Evolutionary conservation across 2,329 filamentous ascomycete species (phyloP), one percentile per base, ranked within the genome.

Genomic region (Ophiosphaerella narmari): DNA sequence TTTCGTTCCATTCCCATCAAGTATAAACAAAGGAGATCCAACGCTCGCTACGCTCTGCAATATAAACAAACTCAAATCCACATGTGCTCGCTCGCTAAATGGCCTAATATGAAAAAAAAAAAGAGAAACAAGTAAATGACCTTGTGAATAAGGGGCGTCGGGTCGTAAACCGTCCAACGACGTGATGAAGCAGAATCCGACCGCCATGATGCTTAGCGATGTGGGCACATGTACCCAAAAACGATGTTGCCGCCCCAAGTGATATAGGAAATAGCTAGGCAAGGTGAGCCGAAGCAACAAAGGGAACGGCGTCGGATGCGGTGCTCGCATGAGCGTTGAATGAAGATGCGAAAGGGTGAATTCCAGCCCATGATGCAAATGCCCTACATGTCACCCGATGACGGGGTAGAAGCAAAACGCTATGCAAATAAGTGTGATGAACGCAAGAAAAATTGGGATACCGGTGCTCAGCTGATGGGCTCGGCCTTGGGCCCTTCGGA

Each of bases 1-100:
- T 40, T 45, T 52, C 49, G 49, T 52, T 43, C 43, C 52, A 50
- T 41, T 46, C 45, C 44, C 52, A 42, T 43, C 35, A 33, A 49
- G 35, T 35, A n/a, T 39, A 48, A 52, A 56, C 70, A 70, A 68
- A 70, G 63, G 50, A 53, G 56, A 59, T 42, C 32, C 52, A 64
- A 67, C 63, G 63, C 68, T 70, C 66, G 68, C 67, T 68, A 62
- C 63, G 67, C 65, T 71, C 55, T 64, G 65, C 65, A 65, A 43
- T 29, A 39, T 53, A 59, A 59, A 55, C 44, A 48, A 59, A 64
- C 62, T 52, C 57, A 37, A 43, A 67, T 65, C 52, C 55, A 66
- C 65, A 66, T 59, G 60, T 62, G 54, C 56, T 56, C 53, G 56
- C 60, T 60, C 42, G 75, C 59, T 57, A 57, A 52, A 54, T 49